A percentile compares a stretch with the other conserved stretches of the same genome.
phyloP scores from a whole-genome alignment of 495 filamentous ascomycete genomes.

The Xylona heveae region DNA sequence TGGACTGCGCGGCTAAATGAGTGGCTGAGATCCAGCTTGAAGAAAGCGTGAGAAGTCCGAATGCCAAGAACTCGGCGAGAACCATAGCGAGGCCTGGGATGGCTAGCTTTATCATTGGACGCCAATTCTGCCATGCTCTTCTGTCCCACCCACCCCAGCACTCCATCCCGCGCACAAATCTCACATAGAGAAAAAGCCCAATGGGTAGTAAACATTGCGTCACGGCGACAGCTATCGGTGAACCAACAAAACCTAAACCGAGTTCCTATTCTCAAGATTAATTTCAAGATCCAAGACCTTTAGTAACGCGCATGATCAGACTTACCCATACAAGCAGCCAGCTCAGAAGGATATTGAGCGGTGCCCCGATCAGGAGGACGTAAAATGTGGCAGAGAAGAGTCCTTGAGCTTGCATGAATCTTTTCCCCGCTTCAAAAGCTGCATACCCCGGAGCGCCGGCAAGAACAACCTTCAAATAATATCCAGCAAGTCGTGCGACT shows the following conservation, averaged over 20 bases:
- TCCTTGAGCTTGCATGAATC: conserved; percentile 54
- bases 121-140: conserved; percentile 59
- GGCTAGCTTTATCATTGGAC: conserved; percentile 67
- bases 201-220: conserved; percentile 67
- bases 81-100: conserved; percentile 81
- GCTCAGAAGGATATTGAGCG: conserved; percentile 43
- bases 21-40: conserved; percentile 49
- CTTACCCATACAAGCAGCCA: conserved; percentile 45
- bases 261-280: conserved; percentile 24
- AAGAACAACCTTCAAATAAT: conserved; percentile 43
- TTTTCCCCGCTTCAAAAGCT: conserved; percentile 45
- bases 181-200: conserved; percentile 48
- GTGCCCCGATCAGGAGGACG: conserved; percentile 41
- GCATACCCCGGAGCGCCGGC: conserved; percentile 47
- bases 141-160: conserved; percentile 71
- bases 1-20: conserved; percentile 40
- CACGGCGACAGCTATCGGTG: conserved; percentile 64
- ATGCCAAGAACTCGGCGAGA: conserved; percentile 73
- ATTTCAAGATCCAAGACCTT: background rate
- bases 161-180: conserved; percentile 28
- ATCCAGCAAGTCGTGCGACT: conserved; percentile 39
- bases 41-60: conserved; percentile 57
- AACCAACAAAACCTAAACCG: conserved; percentile 60
- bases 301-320: background rate
- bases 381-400: conserved; percentile 45